Conservation (phyloP, 164 flowering plant genomes). For the Vitis cinerea region DNA sequence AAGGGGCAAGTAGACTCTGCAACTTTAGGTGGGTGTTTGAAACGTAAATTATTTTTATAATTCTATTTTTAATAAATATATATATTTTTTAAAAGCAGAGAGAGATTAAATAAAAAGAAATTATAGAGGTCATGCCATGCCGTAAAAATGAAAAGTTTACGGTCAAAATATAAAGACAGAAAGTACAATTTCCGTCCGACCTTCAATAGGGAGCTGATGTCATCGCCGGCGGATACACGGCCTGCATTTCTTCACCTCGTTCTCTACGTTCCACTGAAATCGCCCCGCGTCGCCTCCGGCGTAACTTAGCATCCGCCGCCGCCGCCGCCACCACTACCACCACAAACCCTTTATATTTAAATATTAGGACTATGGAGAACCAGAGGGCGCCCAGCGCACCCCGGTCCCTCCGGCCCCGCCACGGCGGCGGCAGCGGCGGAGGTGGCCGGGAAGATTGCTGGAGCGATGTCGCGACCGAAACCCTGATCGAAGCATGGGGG, state of each 20-base stretch:
- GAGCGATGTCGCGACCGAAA: constrained; percentile 72
- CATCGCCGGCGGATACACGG: constrained; percentile 41
- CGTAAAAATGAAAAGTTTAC: no score
- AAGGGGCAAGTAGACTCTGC: no score
- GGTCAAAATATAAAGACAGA: no score
- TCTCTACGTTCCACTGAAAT: not conserved
- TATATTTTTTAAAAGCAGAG: no score
- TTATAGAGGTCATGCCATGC: no score
- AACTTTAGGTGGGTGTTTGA: no score
- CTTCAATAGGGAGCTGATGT: constrained; percentile 21
- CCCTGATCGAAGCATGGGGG: constrained; percentile 82
- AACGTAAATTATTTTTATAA: no score
- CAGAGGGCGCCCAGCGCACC: constrained; percentile 12
- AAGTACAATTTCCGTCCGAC: not conserved
- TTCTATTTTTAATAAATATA: no score
- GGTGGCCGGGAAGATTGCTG: constrained; percentile 72
- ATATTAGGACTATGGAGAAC: constrained; percentile 15
- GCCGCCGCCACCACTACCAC: not conserved
- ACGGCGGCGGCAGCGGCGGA: constrained; percentile 19
- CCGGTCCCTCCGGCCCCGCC: constrained; percentile 10
- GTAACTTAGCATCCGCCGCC: constrained; percentile 19
- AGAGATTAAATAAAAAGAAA: no score
- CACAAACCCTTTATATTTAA: no score
- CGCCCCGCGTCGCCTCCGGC: constrained; percentile 17
- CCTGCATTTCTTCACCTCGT: constrained; percentile 16